Evolutionary conservation across 495 filamentous ascomycete genomes (phyloP).

Genomic region (Patellaria atrata): DNA sequence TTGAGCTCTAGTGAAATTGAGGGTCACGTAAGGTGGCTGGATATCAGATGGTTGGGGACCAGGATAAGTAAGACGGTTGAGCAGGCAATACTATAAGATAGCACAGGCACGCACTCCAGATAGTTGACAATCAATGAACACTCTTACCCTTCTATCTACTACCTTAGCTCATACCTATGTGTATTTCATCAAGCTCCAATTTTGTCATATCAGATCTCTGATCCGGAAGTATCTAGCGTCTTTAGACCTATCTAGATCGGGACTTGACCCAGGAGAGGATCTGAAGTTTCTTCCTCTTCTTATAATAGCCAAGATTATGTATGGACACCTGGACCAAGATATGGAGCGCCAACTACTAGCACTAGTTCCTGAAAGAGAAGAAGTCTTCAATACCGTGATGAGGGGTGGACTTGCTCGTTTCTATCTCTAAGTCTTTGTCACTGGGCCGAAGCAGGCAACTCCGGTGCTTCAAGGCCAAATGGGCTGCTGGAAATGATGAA

Average conservation of each 20-base stretch:
- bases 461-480: constrained; percentile 1
- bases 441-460: constrained; percentile 4
- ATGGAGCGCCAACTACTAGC: constrained; percentile 11
- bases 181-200: too few species aligned
- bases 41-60: too few species aligned
- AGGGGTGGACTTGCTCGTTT: constrained; percentile 23
- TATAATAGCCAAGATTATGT: constrained; percentile 26
- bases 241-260: neutral
- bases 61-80: too few species aligned
- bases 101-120: too few species aligned
- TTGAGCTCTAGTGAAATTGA: too few species aligned
- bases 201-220: too few species aligned
- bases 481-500: constrained; percentile 1
- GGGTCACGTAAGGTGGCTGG: too few species aligned
- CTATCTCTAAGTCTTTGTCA: constrained; percentile 3
- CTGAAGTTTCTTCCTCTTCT: constrained; percentile 27
- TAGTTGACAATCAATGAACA: too few species aligned
- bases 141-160: too few species aligned
- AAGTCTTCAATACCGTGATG: constrained; percentile 20
- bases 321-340: constrained; percentile 18
- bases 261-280: constrained; percentile 24
- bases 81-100: too few species aligned
- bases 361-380: constrained; percentile 20
- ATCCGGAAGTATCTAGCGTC: too few species aligned
- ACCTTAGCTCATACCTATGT: too few species aligned